These are phyloP conservation scores for Solanum dulcamara DNA, from an alignment of 257 asterid species.

Conservation along the genomic window DNA sequence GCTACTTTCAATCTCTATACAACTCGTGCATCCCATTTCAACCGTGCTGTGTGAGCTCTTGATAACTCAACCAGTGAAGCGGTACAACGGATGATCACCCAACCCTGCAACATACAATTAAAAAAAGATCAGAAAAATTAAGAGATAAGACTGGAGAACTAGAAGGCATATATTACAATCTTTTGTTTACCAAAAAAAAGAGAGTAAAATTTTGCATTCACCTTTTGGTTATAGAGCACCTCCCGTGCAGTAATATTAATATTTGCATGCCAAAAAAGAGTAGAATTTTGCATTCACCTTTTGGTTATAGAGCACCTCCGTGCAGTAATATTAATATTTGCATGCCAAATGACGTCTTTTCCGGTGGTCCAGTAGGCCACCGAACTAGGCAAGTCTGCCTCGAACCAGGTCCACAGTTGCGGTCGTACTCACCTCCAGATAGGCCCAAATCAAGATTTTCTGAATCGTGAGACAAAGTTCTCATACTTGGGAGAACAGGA, in stretches of 20 bases:
- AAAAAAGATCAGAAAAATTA: constrained; percentile 14
- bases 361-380: constrained; percentile 92
- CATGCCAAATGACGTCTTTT: constrained; percentile 79
- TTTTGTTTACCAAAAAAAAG: not conserved
- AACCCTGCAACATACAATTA: not conserved
- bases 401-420: constrained; percentile 38
- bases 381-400: constrained; percentile 70
- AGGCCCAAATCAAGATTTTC: constrained; percentile 60
- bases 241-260: constrained; percentile 88
- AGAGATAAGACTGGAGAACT: not conserved
- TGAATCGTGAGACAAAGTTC: constrained; percentile 76
- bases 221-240: constrained; percentile 85
- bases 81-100: not conserved
- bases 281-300: constrained; percentile 41
- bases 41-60: not conserved
- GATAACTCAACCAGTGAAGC: not conserved
- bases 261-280: constrained; percentile 23
- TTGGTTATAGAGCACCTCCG: constrained; percentile 78
- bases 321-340: constrained; percentile 81
- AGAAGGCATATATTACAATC: not conserved
- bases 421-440: constrained; percentile 53
- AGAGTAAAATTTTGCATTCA: constrained; percentile 17
- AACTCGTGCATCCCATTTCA: not conserved
- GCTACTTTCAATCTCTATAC: not conserved
- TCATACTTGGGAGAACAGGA: constrained; percentile 60